Evolutionary conservation across 805 yeast genomes (phyloP).

Genomic region (Metschnikowia cubensis): DNA sequence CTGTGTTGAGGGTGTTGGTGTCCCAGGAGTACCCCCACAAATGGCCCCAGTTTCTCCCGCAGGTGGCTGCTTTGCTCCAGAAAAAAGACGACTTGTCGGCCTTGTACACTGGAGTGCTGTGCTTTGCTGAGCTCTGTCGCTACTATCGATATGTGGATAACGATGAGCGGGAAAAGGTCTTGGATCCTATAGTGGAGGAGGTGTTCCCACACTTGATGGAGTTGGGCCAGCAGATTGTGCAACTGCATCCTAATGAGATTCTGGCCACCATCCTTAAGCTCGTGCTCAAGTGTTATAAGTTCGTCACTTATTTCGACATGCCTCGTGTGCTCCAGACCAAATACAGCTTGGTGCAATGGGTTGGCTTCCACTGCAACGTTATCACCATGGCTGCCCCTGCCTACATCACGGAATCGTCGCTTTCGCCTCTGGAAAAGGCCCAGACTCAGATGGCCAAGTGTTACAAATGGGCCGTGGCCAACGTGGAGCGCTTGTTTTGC

Average conservation of each 20-base stretch:
- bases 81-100: conserved; percentile 23
- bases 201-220: conserved; percentile 64
- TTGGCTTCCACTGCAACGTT: conserved; percentile 66
- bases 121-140: conserved; percentile 66
- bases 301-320: conserved; percentile 66
- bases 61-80: conserved; percentile 31
- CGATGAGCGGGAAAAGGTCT: conserved; percentile 26
- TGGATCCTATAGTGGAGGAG: conserved; percentile 45
- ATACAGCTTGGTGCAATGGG: conserved; percentile 61
- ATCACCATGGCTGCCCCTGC: conserved; percentile 58
- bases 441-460: conserved; percentile 69
- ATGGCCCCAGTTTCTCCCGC: conserved; percentile 35
- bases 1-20: conserved; percentile 38
- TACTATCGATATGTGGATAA: conserved; percentile 70
- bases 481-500: conserved; percentile 63
- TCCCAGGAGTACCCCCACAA: conserved; percentile 30
- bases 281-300: conserved; percentile 73
- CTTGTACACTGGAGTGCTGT: conserved; percentile 63
- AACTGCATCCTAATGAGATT: conserved; percentile 26
- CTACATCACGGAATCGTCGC: conserved; percentile 47
- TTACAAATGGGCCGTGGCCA: conserved; percentile 79
- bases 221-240: conserved; percentile 53
- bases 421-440: conserved; percentile 48
- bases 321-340: conserved; percentile 56
- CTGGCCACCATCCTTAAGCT: conserved; percentile 52